Percentiles rank a stretch among this genome's conserved stretches.
phyloP scores from a whole-genome alignment of 495 filamentous ascomycete genomes.

The Aspergillus sclerotioniger region DNA sequence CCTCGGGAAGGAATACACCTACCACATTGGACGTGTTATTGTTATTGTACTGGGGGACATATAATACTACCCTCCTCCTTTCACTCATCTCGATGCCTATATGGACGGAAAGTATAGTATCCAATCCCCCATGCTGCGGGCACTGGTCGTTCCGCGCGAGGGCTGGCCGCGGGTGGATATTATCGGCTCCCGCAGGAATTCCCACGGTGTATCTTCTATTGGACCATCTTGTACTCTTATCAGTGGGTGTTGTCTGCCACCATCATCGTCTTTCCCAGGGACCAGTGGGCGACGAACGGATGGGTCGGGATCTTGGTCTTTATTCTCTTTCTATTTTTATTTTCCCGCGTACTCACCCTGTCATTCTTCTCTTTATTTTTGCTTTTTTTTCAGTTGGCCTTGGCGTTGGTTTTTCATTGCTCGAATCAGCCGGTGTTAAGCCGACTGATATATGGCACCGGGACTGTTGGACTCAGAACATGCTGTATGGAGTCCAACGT shows the following conservation, averaged over 20 bases:
- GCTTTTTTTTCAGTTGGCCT: too few relatives aligned
- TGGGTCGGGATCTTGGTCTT: too few relatives aligned
- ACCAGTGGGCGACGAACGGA: not conserved
- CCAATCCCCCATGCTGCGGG: too few relatives aligned
- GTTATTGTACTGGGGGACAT: not conserved
- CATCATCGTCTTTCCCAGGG: slow-evolving; percentile 4
- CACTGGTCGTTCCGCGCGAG: too few relatives aligned
- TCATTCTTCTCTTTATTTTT: too few relatives aligned
- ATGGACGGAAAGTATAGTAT: not conserved
- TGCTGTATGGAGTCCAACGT: too few relatives aligned
- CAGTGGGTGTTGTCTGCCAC: slow-evolving; percentile 6
- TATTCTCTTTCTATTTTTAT: too few relatives aligned
- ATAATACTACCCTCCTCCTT: not conserved
- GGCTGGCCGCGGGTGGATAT: not conserved
- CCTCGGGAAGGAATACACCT: not conserved
- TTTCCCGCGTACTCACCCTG: too few relatives aligned
- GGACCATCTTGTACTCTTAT: slow-evolving; percentile 10
- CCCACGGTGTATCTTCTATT: slow-evolving; percentile 2
- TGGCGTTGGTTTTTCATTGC: too few relatives aligned
- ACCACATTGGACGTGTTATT: not conserved
- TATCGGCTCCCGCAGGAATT: not conserved
- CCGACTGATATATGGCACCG: too few relatives aligned
- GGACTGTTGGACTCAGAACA: too few relatives aligned
- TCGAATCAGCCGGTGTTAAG: too few relatives aligned
- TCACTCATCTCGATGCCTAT: slow-evolving; percentile 11